Evolutionary conservation across 1,284 basidiomycete genomes (phyloP), one percentile per base, ranked within the genome.

Genomic region (Lignosus rhinocerotis): DNA sequence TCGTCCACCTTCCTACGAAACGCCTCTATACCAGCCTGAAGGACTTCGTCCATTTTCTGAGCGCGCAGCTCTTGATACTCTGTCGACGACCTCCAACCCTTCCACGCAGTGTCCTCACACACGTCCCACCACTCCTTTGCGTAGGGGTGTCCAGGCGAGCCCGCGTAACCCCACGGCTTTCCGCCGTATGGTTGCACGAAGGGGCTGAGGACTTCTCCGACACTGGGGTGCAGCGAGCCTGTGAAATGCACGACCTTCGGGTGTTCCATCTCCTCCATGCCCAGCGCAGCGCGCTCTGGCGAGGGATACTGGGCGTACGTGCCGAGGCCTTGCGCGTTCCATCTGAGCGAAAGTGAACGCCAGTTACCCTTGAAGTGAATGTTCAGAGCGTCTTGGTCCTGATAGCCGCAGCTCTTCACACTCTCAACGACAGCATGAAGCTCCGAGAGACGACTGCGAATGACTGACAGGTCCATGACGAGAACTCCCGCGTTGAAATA

Each of bases 401-500:
- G 68, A 61, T 73, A 80, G 31, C 47, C 68, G 5, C 74, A 62
- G 9, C 73, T 55, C 41, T 53, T 61, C 72, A 73, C 74, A 50
- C 58, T 51, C 42, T 51, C 53, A 10, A 67, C 73, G 21, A 73
- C 36, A 14, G 51, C 58, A 34, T 66, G 56, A 16, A 83, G 69
- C 2, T 67, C 67, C 6, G 43, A 44, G 6, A 72, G 16, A 4
- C 55, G 53, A 8, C 44, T 25, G n/a, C 82, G 71, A 9, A 75
- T 66, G 42, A 70, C 72, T 0, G 79, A 67, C 38, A 85, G 70
- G 67, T 85, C 77, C 57, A 85, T 59, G 11, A 85, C 68, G 51
- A 86, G 65, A 17, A 86, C 80, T 0, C 83, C 84, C 0, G 81
- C 78, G 53, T 85, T 86, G 74, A 85, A 85, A 65, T 85, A 83